These are phyloP conservation scores for Didymellaceae sp. DNA, from an alignment of 2,329 filamentous ascomycete genomes.

Conservation along the genomic window DNA sequence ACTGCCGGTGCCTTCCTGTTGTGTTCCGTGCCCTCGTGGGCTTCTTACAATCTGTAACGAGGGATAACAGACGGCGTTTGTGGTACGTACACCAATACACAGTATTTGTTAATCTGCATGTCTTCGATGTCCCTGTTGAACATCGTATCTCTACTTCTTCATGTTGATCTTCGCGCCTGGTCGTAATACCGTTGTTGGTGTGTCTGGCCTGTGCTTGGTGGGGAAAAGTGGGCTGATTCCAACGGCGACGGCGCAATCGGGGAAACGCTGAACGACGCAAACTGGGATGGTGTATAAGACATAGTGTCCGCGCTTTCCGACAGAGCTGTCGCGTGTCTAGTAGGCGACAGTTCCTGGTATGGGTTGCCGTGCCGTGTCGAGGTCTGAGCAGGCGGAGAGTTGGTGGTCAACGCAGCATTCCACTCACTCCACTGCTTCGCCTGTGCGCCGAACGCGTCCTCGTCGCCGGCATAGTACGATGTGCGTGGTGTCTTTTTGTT, in stretches of 20 bases:
- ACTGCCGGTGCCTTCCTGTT: not conserved
- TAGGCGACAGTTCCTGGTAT: slow-evolving; percentile 7
- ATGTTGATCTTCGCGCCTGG: not conserved
- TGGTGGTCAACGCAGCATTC: slow-evolving; percentile 12
- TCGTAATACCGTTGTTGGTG: slow-evolving; percentile 11
- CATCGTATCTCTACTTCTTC: not conserved
- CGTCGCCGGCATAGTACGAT: slow-evolving; percentile 16
- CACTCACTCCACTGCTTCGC: slow-evolving; percentile 19
- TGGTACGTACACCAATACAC: slow-evolving; percentile 8
- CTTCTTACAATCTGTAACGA: not conserved
- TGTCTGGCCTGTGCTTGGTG: not conserved
- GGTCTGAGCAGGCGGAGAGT: not conserved
- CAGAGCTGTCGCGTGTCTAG: not conserved
- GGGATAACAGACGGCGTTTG: not conserved
- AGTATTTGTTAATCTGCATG: not conserved
- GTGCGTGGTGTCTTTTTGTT: slow-evolving; percentile 8
- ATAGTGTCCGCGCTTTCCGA: not conserved
- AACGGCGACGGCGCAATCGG: slow-evolving; percentile 21
- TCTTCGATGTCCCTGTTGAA: not conserved
- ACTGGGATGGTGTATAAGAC: slow-evolving; percentile 7
- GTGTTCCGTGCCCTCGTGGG: not conserved
- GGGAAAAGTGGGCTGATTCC: slow-evolving; percentile 15
- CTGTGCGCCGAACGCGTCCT: slow-evolving; percentile 14
- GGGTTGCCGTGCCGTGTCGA: not conserved
- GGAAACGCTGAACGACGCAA: slow-evolving; percentile 12